A percentile compares a stretch with the other conserved stretches of the same genome.
Conservation (phyloP, 495 filamentous ascomycete genomes). For the Amphirosellinia nigrospora region DNA sequence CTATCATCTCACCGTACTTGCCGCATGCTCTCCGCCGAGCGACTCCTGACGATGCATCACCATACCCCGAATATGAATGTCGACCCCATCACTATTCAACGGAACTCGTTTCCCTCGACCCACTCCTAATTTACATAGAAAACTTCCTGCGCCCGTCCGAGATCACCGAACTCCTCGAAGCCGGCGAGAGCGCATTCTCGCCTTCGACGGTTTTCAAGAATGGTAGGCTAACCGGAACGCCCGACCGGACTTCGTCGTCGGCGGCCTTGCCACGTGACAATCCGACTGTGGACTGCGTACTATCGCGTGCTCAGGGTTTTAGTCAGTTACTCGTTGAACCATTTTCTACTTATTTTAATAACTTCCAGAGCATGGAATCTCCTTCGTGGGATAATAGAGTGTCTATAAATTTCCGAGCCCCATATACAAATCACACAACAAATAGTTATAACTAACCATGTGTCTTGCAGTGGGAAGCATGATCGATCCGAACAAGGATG, state of each 20-base stretch:
- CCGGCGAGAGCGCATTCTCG: conserved; percentile 46
- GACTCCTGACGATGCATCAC: not conserved
- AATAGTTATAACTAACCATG: no score
- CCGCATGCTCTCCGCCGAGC: conserved; percentile 16
- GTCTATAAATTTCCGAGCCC: no score
- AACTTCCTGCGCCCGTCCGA: conserved; percentile 46
- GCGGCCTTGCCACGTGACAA: conserved; percentile 51
- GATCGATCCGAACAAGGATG: conserved; percentile 50
- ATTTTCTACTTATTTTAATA: no score
- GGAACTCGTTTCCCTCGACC: conserved; percentile 41
- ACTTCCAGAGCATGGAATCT: no score
- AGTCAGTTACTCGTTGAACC: no score
- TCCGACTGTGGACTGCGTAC: conserved; percentile 49
- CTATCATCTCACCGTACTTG: conserved; percentile 20
- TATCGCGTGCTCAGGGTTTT: conserved; percentile 48
- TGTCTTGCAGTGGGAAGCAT: conserved; percentile 56
- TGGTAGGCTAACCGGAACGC: conserved; percentile 42
- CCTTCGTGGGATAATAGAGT: no score
- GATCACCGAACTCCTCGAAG: conserved; percentile 44
- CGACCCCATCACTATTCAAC: conserved; percentile 23
- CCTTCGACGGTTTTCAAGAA: conserved; percentile 50
- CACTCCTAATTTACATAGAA: conserved; percentile 54
- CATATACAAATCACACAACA: no score
- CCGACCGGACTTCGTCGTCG: conserved; percentile 51
- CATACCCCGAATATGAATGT: conserved; percentile 21